Evolutionary conservation across 2,329 filamentous ascomycete species (phyloP), one percentile per base, ranked within the genome.

Genomic region (Colletotrichum neosansevieriae): DNA sequence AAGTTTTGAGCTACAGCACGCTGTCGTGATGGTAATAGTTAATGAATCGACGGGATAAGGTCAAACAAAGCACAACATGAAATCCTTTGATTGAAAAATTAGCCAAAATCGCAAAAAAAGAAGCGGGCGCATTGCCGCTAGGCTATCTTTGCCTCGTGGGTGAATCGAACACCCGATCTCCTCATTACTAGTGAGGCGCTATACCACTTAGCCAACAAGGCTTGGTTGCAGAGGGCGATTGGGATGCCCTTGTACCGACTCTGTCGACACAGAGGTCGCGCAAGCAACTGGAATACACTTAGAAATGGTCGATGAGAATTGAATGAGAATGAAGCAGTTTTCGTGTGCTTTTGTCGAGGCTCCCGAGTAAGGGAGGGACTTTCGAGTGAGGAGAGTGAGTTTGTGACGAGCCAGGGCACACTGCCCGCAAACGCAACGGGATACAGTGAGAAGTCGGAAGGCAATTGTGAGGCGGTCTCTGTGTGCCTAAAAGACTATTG

Each of bases 1-100:
- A 79, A 74, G 57, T 85, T 87, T 65, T 73, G 15, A 58, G 19
- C 56, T 32, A 34, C 17, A 49, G n/a, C 13, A n/a, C n/a, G n/a
- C 3, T 15, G 42, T 15, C 13, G 36, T 11, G 10, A 47, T 44
- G 29, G n/a, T 15, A 24, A 61, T 38, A 38, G 38, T 21, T 13
- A 15, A 24, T 5, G 24, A 5, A 24, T 24, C 24, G 24, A 24
- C 4, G 24, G 24, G 24, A 24, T 5, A 24, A 24, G 24, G 24
- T 24, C 6, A 47, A 40, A 38, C 6, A 47, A 40, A 38, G 61
- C 15, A 10, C 32, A 40, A 9, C 29, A 29, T 29, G 9, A 1
- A 2, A 15, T 3, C 2, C 3, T 1, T 1, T 13, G 40, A 10
- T 44, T 29, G 17, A 42, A 6, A 1, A 6, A 9, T 29, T 12